phyloP scores from a whole-genome alignment of 495 filamentous ascomycete genomes.

The Aspergillus asperescens region DNA sequence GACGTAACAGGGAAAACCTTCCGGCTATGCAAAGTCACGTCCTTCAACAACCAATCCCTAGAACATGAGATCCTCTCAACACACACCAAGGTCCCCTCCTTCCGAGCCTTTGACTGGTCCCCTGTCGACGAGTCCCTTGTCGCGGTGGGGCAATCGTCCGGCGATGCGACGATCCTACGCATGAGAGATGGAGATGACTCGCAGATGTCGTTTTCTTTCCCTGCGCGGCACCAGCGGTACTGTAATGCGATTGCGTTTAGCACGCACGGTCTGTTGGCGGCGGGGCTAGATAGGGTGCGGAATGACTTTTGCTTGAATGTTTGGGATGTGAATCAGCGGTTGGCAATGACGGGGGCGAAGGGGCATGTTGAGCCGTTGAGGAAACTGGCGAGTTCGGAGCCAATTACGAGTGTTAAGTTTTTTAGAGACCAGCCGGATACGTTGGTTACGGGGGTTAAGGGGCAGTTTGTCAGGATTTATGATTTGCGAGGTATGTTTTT shows the following conservation, averaged over 20 bases:
- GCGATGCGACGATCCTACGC: conserved; percentile 75
- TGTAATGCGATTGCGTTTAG: conserved; percentile 93
- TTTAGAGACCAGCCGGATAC: conserved; percentile 80
- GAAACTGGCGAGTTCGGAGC: conserved; percentile 75
- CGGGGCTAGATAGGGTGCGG: conserved; percentile 82
- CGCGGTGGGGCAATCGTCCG: conserved; percentile 77
- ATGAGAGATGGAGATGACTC: conserved; percentile 54
- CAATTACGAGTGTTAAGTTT: conserved; percentile 87
- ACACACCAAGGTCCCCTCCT: conserved; percentile 73
- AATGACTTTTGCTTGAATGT: conserved; percentile 92
- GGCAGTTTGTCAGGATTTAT: conserved; percentile 82
- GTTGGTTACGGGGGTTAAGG: conserved; percentile 75
- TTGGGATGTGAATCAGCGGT: conserved; percentile 77
- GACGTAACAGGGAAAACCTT: conserved; percentile 77
- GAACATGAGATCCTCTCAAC: conserved; percentile 65
- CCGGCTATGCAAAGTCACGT: conserved; percentile 68
- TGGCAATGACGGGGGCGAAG: conserved; percentile 40
- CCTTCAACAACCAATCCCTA: conserved; percentile 52
- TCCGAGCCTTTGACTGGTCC: conserved; percentile 96
- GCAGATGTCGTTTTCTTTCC: conserved; percentile 62
- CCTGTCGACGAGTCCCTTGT: conserved; percentile 69
- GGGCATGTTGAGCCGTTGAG: conserved; percentile 56
- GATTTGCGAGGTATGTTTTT: conserved; percentile 70
- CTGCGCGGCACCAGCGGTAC: conserved; percentile 76
- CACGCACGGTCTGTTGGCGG: conserved; percentile 69